Evolutionary conservation across 805 yeast genomes (phyloP).

Genomic region (Kodamaea jinghongensis): DNA sequence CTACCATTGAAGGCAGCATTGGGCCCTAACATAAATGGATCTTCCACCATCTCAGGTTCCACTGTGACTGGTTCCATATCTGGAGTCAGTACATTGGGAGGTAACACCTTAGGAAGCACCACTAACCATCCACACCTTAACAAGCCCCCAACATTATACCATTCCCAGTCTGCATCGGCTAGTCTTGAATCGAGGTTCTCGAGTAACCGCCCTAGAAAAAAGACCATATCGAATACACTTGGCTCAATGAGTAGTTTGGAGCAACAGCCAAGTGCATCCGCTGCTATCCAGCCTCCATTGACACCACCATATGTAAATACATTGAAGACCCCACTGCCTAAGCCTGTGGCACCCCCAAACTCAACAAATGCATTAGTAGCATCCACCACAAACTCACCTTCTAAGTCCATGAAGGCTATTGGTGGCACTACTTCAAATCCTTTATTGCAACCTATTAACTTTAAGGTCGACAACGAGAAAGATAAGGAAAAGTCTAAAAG

Average conservation of each 20-base stretch:
- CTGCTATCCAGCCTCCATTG: conserved; percentile 29
- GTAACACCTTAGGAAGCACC: conserved; percentile 12
- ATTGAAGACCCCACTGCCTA: conserved; percentile 37
- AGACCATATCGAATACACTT: conserved; percentile 38
- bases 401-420: conserved; percentile 49
- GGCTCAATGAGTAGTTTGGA: conserved; percentile 8
- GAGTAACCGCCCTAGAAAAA: conserved; percentile 25
- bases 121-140: conserved; percentile 24
- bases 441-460: conserved; percentile 54
- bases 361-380: conserved; percentile 10
- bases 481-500: conserved; percentile 28
- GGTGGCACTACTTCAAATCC: conserved; percentile 41
- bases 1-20: conserved; percentile 20
- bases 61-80: conserved; percentile 2
- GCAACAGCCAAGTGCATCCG: too few species aligned
- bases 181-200: conserved; percentile 29
- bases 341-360: conserved; percentile 24
- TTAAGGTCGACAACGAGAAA: conserved; percentile 23
- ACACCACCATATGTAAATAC: conserved; percentile 42
- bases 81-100: conserved; percentile 5
- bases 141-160: conserved; percentile 44
- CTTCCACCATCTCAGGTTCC: conserved; percentile 4
- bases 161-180: conserved; percentile 44
- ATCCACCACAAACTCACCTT: conserved; percentile 34
- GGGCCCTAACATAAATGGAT: not conserved